These are phyloP conservation scores for Ramaria rubella DNA, from an alignment of 768 basidiomycete genomes.

Conservation along the genomic window DNA sequence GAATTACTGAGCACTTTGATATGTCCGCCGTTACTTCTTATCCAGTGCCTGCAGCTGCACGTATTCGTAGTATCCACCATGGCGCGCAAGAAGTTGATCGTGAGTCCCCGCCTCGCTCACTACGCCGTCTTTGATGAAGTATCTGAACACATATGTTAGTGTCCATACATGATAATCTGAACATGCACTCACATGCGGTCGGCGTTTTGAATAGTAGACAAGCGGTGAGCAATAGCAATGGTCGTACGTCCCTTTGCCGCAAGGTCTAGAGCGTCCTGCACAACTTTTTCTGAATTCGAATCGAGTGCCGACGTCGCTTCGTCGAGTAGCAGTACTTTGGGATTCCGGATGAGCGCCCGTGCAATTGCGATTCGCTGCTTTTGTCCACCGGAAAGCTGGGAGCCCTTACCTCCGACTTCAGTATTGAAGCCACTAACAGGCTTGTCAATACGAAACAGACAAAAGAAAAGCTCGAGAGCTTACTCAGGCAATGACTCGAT, in stretches of 20 bases:
- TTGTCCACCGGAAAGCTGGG: conserved; percentile 84
- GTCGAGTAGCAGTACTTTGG: conserved; percentile 80
- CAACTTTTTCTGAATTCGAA: conserved; percentile 87
- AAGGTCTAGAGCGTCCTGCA: conserved; percentile 88
- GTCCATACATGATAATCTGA: background rate
- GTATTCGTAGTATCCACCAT: conserved; percentile 75
- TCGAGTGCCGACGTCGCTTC: conserved; percentile 91
- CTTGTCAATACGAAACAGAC: conserved; percentile 9
- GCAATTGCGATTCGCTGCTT: conserved; percentile 84
- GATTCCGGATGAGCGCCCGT: conserved; percentile 87
- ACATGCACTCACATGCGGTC: conserved; percentile 64
- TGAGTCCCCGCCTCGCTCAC: conserved; percentile 87
- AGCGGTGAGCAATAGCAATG: conserved; percentile 89
- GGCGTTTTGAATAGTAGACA: conserved; percentile 90
- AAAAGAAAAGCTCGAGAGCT: conserved; percentile 16
- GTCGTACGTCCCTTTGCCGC: conserved; percentile 92
- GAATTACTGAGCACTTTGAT: too few species aligned
- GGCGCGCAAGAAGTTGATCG: conserved; percentile 62
- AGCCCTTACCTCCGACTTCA: conserved; percentile 85
- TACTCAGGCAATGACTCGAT: conserved; percentile 77
- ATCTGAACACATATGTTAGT: conserved; percentile 37
- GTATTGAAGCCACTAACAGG: conserved; percentile 81
- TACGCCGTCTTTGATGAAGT: conserved; percentile 82
- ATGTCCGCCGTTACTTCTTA: conserved; percentile 23
- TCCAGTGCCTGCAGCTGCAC: conserved; percentile 74